Evolutionary conservation across 1,284 basidiomycete genomes (phyloP).

Genomic region (Schizophyllum commune): DNA sequence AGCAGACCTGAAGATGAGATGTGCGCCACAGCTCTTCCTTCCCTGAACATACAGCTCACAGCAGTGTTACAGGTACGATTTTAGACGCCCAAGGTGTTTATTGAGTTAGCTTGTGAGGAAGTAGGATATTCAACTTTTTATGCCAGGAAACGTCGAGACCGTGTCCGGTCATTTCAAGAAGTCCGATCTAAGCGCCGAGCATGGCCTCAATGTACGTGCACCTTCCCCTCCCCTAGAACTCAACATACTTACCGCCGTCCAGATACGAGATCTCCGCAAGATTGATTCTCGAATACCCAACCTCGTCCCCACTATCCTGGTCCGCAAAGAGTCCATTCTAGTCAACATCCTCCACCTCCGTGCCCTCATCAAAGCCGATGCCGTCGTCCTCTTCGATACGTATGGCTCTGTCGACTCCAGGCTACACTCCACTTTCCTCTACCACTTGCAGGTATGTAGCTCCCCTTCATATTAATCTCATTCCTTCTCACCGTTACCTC

Average conservation of each 20-base stretch:
- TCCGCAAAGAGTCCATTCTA: constrained; percentile 82
- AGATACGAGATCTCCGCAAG: constrained; percentile 95
- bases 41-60: constrained; percentile 1
- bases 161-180: constrained; percentile 90
- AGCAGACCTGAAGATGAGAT: constrained; percentile 75
- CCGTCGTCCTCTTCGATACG: constrained; percentile 89
- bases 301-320: constrained; percentile 90
- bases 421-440: constrained; percentile 80
- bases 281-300: constrained; percentile 93
- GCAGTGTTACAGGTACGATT: constrained; percentile 60
- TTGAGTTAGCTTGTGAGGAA: constrained; percentile 11
- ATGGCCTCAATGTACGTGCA: constrained; percentile 75
- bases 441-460: constrained; percentile 71
- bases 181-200: constrained; percentile 81
- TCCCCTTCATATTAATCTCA: not conserved
- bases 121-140: constrained; percentile 13
- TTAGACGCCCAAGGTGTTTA: constrained; percentile 67
- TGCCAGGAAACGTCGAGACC: constrained; percentile 74
- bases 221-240: not conserved
- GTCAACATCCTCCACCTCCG: constrained; percentile 94
- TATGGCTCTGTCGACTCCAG: constrained; percentile 81
- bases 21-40: constrained; percentile 36
- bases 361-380: constrained; percentile 89
- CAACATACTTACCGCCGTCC: constrained; percentile 12
- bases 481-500: constrained; percentile 2